A percentile compares a stretch with the other conserved stretches of the same genome.
phyloP scores from a whole-genome alignment of 345 rosid genomes.

The Gynandropsis gynandra region DNA sequence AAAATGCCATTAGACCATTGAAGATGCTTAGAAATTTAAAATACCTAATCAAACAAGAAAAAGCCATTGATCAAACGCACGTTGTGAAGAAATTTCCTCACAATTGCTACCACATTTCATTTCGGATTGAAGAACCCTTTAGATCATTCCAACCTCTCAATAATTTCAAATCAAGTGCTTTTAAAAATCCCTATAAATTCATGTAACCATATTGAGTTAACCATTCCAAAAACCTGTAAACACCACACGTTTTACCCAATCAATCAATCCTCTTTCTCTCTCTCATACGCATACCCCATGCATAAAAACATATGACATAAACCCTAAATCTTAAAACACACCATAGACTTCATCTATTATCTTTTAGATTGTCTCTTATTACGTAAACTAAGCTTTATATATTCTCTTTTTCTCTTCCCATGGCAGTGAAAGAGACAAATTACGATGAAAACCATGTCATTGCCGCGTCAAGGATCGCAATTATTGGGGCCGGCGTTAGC shows the following conservation, averaged over 20 bases:
- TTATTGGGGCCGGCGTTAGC: conserved; percentile 85
- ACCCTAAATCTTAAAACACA: no score
- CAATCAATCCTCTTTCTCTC: no score
- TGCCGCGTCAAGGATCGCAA: conserved; percentile 49
- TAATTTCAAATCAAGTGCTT: conserved; percentile 27
- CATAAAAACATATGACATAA: no score
- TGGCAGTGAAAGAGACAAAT: conserved; percentile 10
- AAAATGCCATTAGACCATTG: no score
- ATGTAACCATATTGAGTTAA: background rate
- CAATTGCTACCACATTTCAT: conserved; percentile 21
- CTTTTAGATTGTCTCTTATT: no score
- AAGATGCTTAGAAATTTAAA: conserved; percentile 23
- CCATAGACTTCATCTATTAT: no score
- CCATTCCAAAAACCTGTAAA: conserved; percentile 12
- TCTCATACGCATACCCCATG: no score
- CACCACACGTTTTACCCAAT: conserved; percentile 13
- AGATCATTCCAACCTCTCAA: conserved; percentile 25
- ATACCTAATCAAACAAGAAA: conserved; percentile 8
- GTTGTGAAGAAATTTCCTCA: conserved; percentile 26
- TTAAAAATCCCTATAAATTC: background rate
- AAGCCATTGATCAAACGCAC: conserved; percentile 1
- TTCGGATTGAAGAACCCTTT: background rate
- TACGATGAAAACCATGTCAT: background rate
- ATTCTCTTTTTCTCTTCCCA: background rate
- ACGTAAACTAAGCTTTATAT: conserved; percentile 8